Evolutionary conservation across 2,329 filamentous ascomycete species (phyloP).

Genomic region (Colletotrichum paranaense): DNA sequence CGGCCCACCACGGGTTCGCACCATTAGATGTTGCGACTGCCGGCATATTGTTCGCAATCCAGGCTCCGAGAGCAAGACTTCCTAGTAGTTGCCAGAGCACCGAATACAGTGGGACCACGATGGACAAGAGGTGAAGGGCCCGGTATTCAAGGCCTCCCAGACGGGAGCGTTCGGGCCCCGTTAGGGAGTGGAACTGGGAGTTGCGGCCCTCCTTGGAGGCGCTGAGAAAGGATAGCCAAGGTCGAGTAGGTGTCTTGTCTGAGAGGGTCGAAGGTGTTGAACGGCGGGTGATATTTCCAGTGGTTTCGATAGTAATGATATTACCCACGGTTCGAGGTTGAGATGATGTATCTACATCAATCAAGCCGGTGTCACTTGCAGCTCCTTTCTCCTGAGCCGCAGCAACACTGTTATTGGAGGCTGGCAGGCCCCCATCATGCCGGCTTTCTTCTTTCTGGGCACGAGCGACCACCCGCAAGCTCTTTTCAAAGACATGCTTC

Average conservation of each 20-base stretch:
- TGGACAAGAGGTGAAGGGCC: slow-evolving; percentile 68
- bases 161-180: slow-evolving; percentile 63
- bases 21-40: slow-evolving; percentile 63
- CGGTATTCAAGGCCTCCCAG: slow-evolving; percentile 74
- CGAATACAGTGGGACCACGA: slow-evolving; percentile 71
- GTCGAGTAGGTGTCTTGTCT: slow-evolving; percentile 8
- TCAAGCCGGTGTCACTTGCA: neutral
- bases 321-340: neutral
- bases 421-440: slow-evolving; percentile 43
- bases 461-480: slow-evolving; percentile 65
- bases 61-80: slow-evolving; percentile 69
- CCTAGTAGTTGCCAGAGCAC: slow-evolving; percentile 69
- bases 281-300: neutral
- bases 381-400: neutral
- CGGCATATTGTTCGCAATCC: slow-evolving; percentile 65
- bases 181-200: slow-evolving; percentile 65
- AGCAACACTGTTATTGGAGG: neutral
- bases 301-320: neutral
- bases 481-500: slow-evolving; percentile 70
- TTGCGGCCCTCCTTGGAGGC: slow-evolving; percentile 59
- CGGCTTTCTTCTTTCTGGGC: slow-evolving; percentile 47
- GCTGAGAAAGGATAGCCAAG: slow-evolving; percentile 49
- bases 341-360: neutral
- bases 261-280: slow-evolving; percentile 17
- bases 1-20: slow-evolving; percentile 75